Conservation (phyloP, 192 early-diverging fungal species). For the Geranomyces michiganensis region DNA sequence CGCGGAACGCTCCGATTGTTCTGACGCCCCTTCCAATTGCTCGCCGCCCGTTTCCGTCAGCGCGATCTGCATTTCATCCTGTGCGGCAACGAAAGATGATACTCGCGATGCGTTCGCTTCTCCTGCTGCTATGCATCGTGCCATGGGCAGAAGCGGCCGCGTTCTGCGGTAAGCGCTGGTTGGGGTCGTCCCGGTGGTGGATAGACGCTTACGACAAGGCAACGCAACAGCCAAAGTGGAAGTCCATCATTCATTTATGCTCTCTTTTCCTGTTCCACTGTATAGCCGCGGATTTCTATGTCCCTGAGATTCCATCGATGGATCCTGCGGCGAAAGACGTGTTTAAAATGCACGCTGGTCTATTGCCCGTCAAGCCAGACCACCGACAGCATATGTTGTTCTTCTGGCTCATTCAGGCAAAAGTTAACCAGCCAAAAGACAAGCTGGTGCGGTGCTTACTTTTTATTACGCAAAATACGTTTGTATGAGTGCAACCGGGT, state of each 20-base stretch:
- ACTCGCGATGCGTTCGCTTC: no score
- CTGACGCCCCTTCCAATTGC: no score
- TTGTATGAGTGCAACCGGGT: neutral
- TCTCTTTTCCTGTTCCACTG: neutral
- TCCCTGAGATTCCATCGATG: conserved; percentile 38
- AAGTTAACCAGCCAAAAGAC: conserved; percentile 17
- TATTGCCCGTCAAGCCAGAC: neutral
- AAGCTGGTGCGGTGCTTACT: conserved; percentile 25
- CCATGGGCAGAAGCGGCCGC: neutral
- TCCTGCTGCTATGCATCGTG: neutral
- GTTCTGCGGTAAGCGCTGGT: conserved; percentile 1
- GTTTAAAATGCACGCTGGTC: conserved; percentile 50
- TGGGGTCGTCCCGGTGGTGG: neutral
- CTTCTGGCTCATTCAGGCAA: conserved; percentile 49
- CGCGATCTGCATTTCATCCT: no score
- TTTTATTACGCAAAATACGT: neutral
- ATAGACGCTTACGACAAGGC: neutral
- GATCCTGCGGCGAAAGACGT: conserved; percentile 13
- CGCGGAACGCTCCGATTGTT: no score
- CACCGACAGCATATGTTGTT: conserved; percentile 37
- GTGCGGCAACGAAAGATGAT: no score
- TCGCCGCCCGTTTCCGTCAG: no score
- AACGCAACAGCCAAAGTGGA: neutral
- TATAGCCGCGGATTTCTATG: conserved; percentile 43
- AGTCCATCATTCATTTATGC: no score